Base-by-base conservation (phyloP, 2,329 filamentous ascomycete genomes). In the Juglanconis sp. region DNA sequence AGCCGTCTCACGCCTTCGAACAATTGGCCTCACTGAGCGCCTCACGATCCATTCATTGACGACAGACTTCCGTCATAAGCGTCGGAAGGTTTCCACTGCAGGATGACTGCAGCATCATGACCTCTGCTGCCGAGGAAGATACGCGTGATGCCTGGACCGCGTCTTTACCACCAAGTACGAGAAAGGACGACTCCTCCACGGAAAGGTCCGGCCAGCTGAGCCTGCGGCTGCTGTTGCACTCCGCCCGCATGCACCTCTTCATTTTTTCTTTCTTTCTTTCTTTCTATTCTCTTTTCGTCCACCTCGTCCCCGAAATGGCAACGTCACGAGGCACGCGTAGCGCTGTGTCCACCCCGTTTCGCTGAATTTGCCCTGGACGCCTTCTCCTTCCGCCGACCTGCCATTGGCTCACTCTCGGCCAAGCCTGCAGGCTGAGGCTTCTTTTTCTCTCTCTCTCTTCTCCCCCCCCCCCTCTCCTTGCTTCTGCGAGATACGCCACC, bases 401-500 rank as follows among this genome's bases (percentile, higher is more conserved):
- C 40, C 13, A 53, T 53, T 53, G 52, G 52, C 11, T 24, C 17
- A 24, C 36, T 13, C 24, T 38, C 24, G 52, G 17, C 24, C 52
- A 31, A 30, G 36, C 36, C 36, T 53, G 52, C 52, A 53, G 52
- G 36, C 52, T 53, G 52, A 42, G 38, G 52, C 52, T 53, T 15
- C 8, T 11, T 53, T 53, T 53, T 13, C 52, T 17, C 51, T 24
- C 17, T 24, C 17, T 24, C 17, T 24, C 17, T 24, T 24, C 17
- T 24, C 17, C 17, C 10, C 36, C 40, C 31, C 9, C 8, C 13
- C 4, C 36, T 42, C 31, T 17, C 8, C 13, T 42, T 11, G 13
- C 17, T 42, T 53, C 32, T 44, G 35, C 38, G 51, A 36, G 51
- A 30, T 24, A 53, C 52, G 52, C 52, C 52, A 53, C 36, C 35